Evolutionary conservation across 768 basidiomycete species (phyloP).

Genomic region (Xerocomus potaroensis): DNA sequence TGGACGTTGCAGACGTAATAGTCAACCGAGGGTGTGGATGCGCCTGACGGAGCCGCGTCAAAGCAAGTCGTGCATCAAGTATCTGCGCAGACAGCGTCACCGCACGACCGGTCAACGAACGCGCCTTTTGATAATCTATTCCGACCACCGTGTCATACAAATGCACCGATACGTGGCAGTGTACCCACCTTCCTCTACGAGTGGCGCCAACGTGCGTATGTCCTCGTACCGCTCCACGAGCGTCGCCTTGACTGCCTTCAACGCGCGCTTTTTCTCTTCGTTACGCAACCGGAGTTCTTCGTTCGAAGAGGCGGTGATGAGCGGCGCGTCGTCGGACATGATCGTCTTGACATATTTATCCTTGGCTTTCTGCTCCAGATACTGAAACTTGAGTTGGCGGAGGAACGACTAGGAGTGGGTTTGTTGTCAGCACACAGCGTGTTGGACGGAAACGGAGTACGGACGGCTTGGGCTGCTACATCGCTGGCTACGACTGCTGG

Average conservation of each 20-base stretch:
- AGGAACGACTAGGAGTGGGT: conserved; percentile 54
- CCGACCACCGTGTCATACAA: background rate
- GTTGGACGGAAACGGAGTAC: conserved; percentile 18
- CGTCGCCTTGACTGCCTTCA: conserved; percentile 61
- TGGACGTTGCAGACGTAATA: conserved; percentile 64
- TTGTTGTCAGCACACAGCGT: conserved; percentile 2
- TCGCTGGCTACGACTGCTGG: conserved; percentile 55
- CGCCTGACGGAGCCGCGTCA: conserved; percentile 76
- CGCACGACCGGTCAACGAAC: conserved; percentile 49
- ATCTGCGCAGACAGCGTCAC: conserved; percentile 68
- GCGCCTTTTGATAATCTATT: conserved; percentile 62
- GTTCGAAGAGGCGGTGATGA: conserved; percentile 78
- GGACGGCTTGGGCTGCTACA: conserved; percentile 57
- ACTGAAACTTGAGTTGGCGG: conserved; percentile 83
- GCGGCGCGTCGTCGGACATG: conserved; percentile 80
- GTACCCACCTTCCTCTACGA: conserved; percentile 60
- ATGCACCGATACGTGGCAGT: too few relatives aligned
- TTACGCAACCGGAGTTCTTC: conserved; percentile 57
- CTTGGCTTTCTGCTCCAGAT: conserved; percentile 88
- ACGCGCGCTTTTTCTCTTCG: conserved; percentile 62
- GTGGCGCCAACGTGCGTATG: conserved; percentile 57
- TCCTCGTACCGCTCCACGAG: conserved; percentile 61
- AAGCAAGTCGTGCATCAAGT: conserved; percentile 73
- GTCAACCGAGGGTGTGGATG: conserved; percentile 81
- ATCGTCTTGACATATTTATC: conserved; percentile 84